Evolutionary conservation across 192 early-diverging fungal genomes (phyloP).

Genomic region (Mortierella claussenii): DNA sequence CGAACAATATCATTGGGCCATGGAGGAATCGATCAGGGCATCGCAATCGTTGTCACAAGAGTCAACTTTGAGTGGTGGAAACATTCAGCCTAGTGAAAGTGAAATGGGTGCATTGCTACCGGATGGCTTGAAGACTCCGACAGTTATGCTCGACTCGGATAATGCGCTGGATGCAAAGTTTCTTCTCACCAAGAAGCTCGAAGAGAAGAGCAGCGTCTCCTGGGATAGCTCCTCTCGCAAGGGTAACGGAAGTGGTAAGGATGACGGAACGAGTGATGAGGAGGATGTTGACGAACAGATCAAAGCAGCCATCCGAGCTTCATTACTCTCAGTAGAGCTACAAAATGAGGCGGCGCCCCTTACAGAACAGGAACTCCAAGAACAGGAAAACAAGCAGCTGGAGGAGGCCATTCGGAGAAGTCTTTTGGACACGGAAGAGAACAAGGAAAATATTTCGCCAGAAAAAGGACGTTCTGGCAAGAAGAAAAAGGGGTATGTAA

Average conservation of each 20-base stretch:
- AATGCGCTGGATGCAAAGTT: no score
- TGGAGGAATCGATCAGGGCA: constrained; percentile 33
- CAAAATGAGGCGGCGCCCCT: no score
- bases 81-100: no score
- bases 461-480: background rate
- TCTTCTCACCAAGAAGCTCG: no score
- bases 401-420: constrained; percentile 35
- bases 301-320: constrained; percentile 25
- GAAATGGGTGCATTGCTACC: no score
- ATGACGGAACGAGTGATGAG: background rate
- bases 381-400: constrained; percentile 15
- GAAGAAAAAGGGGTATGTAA: no score
- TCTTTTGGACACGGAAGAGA: constrained; percentile 24
- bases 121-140: no score
- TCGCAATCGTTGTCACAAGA: constrained; percentile 20
- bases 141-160: no score
- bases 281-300: constrained; percentile 26
- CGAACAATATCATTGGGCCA: constrained; percentile 35
- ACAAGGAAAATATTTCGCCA: constrained; percentile 39
- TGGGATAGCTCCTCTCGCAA: no score
- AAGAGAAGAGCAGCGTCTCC: no score
- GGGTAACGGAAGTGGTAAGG: background rate
- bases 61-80: background rate
- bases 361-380: constrained; percentile 12
- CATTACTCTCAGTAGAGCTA: background rate